These are phyloP conservation scores for Emiliania huxleyi DNA, from an alignment of 78 protist genomes.

Conservation along the genomic window DNA sequence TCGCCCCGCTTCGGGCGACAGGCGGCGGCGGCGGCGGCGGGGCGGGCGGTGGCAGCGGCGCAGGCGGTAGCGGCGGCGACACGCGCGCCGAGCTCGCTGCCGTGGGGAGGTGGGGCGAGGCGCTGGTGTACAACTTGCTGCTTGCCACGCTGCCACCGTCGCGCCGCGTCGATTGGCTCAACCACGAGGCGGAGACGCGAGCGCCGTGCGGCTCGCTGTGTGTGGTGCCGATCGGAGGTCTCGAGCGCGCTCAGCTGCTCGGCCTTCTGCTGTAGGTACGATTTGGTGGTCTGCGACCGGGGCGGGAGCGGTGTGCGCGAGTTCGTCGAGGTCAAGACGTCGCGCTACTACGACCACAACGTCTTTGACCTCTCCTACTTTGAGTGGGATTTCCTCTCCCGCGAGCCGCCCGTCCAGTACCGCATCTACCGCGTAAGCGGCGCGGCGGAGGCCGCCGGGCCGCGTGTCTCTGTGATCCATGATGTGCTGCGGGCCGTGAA, in stretches of 20 bases:
- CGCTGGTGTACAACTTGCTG: background rate
- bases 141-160: background rate
- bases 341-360: background rate
- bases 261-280: no score
- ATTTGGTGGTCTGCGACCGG: no score
- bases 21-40: background rate
- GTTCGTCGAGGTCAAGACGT: background rate
- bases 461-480: background rate
- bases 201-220: background rate
- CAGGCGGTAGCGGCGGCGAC: no score
- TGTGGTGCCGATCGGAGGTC: background rate
- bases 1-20: background rate
- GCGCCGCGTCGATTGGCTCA: background rate
- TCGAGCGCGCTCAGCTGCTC: no score
- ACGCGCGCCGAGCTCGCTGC: background rate
- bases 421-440: background rate
- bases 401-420: background rate
- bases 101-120: background rate
- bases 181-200: background rate
- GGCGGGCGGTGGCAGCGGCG: background rate
- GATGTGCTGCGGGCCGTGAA: background rate
- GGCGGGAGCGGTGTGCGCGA: background rate
- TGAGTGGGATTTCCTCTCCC: background rate
- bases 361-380: background rate
- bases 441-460: background rate